Evolutionary conservation across 2,329 filamentous ascomycete genomes (phyloP), one percentile per base, ranked within the genome.

Genomic region (Paraphaeosphaeria minitans): DNA sequence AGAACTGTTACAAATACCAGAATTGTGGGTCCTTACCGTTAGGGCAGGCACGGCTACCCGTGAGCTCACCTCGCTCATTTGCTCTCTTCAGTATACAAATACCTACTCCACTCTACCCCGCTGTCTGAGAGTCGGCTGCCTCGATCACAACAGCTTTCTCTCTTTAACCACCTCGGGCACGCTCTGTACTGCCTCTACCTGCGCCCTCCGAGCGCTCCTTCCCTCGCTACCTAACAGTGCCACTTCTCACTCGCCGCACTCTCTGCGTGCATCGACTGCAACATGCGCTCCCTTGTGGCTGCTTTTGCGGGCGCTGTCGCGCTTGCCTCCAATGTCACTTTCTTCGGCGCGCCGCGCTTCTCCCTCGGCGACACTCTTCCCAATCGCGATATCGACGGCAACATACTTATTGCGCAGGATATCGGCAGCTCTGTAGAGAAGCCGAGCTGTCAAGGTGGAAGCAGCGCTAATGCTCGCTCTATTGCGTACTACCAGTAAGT

Each of bases 401-500:
- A 58, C 61, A 41, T 22, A n/a, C 19, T 51, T 50, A 27, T 64
- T 56, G 39, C 56, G 57, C 19, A 56, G 53, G 12, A 58, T 51
- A 10, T 57, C 31, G 10, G 35, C 27, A 55, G 51, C 21, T 42
- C 33, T n/a, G 52, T 48, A 6, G 22, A 55, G 0, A 21, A 52
- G 5, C 64, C 64, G 0, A 45, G 60, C 1, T 70, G 68, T 47
- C 58, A 51, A 19, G 48, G 22, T 24, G 67, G 62, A 29, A 61
- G 61, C 31, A 61, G 55, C 22, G 63, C 63, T 1, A 42, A 43
- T 29, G 52, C 22, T 29, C 66, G 68, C 12, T 54, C 53, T 9
- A 49, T 69, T 7, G 66, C 60, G 1, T 71, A 70, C 53, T 69
- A 69, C 37, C 57, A 67, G 41, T 13, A 59, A 60, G 19, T 70